phyloP scores from a whole-genome alignment of 192 early-diverging fungal genomes.

The Backusella macrospora region DNA sequence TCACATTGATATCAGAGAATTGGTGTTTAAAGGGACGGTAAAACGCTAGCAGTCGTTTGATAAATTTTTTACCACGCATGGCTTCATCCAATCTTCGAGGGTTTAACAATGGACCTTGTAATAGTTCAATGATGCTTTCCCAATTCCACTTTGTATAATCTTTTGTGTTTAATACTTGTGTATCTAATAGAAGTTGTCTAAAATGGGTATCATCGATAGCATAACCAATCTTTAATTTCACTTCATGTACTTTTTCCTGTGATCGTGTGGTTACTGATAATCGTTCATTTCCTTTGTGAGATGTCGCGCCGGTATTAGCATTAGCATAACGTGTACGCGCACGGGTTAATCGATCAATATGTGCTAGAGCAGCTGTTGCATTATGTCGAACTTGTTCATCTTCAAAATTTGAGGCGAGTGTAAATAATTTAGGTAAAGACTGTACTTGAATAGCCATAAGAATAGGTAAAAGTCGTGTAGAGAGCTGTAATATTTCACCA shows the following conservation, averaged over 20 bases:
- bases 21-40: slow-evolving; percentile 70
- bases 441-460: slow-evolving; percentile 57
- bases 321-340: slow-evolving; percentile 43
- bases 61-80: slow-evolving; percentile 67
- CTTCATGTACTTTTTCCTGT: slow-evolving; percentile 54
- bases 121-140: slow-evolving; percentile 72
- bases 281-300: slow-evolving; percentile 24
- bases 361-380: slow-evolving; percentile 72
- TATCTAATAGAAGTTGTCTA: slow-evolving; percentile 63
- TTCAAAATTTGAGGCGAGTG: slow-evolving; percentile 73
- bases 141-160: slow-evolving; percentile 82
- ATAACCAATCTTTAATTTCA: slow-evolving; percentile 59
- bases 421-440: slow-evolving; percentile 73
- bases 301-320: slow-evolving; percentile 7
- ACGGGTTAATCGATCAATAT: slow-evolving; percentile 70
- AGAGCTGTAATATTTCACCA: slow-evolving; percentile 75
- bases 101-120: slow-evolving; percentile 78
- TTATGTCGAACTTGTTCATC: slow-evolving; percentile 74
- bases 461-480: slow-evolving; percentile 66
- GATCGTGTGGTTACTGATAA: slow-evolving; percentile 27
- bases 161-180: slow-evolving; percentile 71
- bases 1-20: slow-evolving; percentile 67
- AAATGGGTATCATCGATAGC: slow-evolving; percentile 78
- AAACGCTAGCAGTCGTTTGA: slow-evolving; percentile 73
- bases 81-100: slow-evolving; percentile 76